Evolutionary conservation across 2,329 filamentous ascomycete genomes (phyloP).

Genomic region (Aspergillus nomiae): DNA sequence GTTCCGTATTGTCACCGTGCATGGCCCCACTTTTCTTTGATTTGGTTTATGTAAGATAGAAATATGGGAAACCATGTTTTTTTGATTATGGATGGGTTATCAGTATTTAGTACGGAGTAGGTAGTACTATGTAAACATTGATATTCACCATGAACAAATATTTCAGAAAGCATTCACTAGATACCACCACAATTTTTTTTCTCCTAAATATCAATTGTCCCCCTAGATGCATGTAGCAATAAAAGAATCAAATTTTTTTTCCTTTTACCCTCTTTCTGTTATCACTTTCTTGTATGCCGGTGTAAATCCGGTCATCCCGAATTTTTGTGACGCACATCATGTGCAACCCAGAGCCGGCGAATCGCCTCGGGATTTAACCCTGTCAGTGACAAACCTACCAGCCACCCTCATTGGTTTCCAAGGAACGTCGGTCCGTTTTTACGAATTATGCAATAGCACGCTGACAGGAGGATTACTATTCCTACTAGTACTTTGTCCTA

Average conservation of each 20-base stretch:
- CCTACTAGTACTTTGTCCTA: not conserved
- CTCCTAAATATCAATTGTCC: not conserved
- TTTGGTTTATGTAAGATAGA: slow-evolving; percentile 9
- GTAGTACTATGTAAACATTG: too few species aligned
- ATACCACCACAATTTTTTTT: not conserved
- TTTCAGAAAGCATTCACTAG: not conserved
- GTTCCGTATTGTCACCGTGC: slow-evolving; percentile 20
- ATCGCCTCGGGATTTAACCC: slow-evolving; percentile 17
- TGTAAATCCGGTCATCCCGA: slow-evolving; percentile 25
- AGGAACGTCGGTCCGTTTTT: slow-evolving; percentile 10
- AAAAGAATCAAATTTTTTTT: not conserved
- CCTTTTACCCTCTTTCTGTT: not conserved
- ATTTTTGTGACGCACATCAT: slow-evolving; percentile 21
- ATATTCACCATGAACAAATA: not conserved
- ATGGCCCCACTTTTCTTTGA: slow-evolving; percentile 19
- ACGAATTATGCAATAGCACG: slow-evolving; percentile 13
- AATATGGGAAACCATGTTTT: not conserved
- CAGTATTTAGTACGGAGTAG: not conserved
- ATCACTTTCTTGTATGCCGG: slow-evolving; percentile 3
- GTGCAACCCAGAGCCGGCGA: slow-evolving; percentile 23
- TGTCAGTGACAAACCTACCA: slow-evolving; percentile 13
- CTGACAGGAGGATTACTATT: slow-evolving; percentile 3
- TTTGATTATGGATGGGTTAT: not conserved
- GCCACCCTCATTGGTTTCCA: slow-evolving; percentile 20
- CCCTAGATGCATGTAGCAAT: not conserved